Base-by-base conservation (phyloP, 2,329 filamentous ascomycete genomes). In the Colletotrichum tanaceti region DNA sequence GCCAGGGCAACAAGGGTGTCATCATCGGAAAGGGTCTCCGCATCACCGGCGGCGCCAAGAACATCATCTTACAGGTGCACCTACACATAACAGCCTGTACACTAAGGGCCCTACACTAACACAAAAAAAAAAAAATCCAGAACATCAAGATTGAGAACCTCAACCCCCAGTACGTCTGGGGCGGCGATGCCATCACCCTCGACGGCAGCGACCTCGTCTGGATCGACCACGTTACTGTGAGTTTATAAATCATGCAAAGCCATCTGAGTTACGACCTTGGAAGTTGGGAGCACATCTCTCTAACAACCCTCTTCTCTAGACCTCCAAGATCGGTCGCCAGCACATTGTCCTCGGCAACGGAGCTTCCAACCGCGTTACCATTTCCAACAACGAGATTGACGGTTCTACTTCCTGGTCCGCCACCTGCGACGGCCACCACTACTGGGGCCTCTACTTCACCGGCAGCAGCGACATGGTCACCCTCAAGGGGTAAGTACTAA, bases 341-440 rank as follows among this genome's bases (percentile, higher is more conserved):
- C 85, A 88, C 79, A 85, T 89, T 58, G 87, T 89, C 58, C 82
- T 87, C 58, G 87, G 88, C 68, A 84, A 82, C 74, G 74, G 76
- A 3, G 82, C 85, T 58, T 84, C 82, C 73, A 83, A 82, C 75
- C 85, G 85, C 52, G 84, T 90, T 22, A 88, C 86, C 35, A 84
- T 90, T 75, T 86, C 87, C 72, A 89, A 90, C 83, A 82, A 75
- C 78, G 84, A 87, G 74, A 85, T 90, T 72, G 83, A 90, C 73
- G 88, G 88, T 53, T 74, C 75, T 28, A 83, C 83, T 41, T 75
- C 78, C 20, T 89, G 82, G 79, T 89, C 86, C 13, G 83, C 87
- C 5, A 86, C 83, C 54, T 90, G 87, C 77, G 80, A 89, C 73
- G 81, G 80, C 47, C 82, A 87, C 76, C 86, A 88, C 78, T 89